Conservation (phyloP, 169 alveolate species). For the Babesia gibsoni region DNA sequence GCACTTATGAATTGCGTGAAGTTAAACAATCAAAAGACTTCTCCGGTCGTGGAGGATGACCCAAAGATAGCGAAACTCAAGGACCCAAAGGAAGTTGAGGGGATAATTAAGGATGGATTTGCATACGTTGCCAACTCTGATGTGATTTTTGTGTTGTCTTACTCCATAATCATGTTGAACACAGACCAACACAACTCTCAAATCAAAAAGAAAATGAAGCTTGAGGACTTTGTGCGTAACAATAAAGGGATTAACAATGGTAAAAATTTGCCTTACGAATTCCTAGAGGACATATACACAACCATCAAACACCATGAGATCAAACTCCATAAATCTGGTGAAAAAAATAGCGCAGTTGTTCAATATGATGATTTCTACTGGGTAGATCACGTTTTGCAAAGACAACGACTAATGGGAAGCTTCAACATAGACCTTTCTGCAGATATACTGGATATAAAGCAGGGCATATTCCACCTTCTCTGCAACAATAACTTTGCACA, state of each 20-base stretch:
- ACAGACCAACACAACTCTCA: conserved; percentile 87
- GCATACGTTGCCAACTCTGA: conserved; percentile 77
- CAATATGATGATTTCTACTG: conserved; percentile 44
- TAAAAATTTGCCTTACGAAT: conserved; percentile 63
- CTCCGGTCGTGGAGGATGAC: conserved; percentile 11
- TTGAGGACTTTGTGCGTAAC: conserved; percentile 86
- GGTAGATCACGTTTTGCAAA: conserved; percentile 54
- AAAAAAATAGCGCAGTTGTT: not conserved
- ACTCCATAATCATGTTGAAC: conserved; percentile 88
- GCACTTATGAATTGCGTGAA: not conserved
- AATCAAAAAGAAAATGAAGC: conserved; percentile 83
- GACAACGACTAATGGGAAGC: conserved; percentile 38
- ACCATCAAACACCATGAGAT: conserved; percentile 56
- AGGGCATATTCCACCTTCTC: conserved; percentile 27
- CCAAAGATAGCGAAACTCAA: not conserved
- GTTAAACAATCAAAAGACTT: not conserved
- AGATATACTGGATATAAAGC: not conserved
- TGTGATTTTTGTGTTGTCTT: conserved; percentile 81
- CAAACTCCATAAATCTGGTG: conserved; percentile 32
- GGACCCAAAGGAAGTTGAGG: not conserved
- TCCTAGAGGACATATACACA: conserved; percentile 58
- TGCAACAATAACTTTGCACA: conserved; percentile 12
- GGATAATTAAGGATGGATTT: conserved; percentile 23
- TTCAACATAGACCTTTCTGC: conserved; percentile 10
- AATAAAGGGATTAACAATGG: conserved; percentile 88